Conservation (phyloP, 352 stramenopile genomes). For the Phytophthora pseudosyringae region DNA sequence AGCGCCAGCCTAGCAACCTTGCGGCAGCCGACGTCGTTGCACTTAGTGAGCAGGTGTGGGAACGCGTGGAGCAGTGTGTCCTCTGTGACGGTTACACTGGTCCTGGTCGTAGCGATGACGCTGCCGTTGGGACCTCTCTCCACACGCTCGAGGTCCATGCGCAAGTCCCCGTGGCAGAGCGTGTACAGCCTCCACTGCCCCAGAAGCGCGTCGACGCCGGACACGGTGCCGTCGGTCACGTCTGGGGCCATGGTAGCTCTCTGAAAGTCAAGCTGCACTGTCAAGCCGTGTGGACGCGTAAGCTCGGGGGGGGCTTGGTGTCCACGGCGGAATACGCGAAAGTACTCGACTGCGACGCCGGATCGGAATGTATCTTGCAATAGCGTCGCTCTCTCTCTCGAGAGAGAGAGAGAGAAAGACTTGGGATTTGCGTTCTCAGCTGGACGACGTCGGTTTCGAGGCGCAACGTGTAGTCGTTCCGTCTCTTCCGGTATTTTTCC, state of each 20-base stretch:
- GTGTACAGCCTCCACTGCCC: constrained; percentile 27
- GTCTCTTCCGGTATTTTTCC: constrained; percentile 6
- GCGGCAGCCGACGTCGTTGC: background rate
- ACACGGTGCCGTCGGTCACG: constrained; percentile 9
- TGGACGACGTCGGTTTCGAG: background rate
- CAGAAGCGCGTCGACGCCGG: constrained; percentile 17
- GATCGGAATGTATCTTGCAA: background rate
- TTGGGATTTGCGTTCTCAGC: background rate
- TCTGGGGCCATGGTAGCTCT: constrained; percentile 10
- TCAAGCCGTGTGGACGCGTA: background rate
- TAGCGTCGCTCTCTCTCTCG: background rate
- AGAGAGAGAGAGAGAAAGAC: no score
- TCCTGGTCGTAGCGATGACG: constrained; percentile 4
- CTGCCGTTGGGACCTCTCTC: constrained; percentile 2
- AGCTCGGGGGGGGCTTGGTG: background rate
- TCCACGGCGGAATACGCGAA: background rate
- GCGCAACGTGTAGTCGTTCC: background rate
- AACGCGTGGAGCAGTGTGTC: constrained; percentile 23
- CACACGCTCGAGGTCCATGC: constrained; percentile 17
- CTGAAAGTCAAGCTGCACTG: background rate
- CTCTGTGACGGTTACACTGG: constrained; percentile 20
- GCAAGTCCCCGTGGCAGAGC: constrained; percentile 16
- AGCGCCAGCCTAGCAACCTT: background rate
- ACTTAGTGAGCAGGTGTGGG: constrained; percentile 12
- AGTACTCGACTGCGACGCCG: constrained; percentile 11